These are phyloP conservation scores for Fusarium aywerte DNA, from an alignment of 2,329 filamentous ascomycete genomes.

Conservation along the genomic window DNA sequence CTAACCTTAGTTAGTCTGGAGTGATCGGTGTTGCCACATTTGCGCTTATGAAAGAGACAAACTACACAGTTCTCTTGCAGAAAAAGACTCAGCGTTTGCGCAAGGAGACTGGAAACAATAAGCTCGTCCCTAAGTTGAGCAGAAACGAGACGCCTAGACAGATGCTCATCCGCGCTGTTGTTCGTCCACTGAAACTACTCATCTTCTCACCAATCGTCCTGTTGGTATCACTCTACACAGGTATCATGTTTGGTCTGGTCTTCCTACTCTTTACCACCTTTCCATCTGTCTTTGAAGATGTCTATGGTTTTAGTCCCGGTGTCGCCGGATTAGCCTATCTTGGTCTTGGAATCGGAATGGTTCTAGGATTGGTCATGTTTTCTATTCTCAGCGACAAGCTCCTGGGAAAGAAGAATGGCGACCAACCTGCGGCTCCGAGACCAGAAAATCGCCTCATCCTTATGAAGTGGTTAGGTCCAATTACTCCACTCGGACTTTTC, in stretches of 20 bases:
- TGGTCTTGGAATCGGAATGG: conserved; percentile 57
- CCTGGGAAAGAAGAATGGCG: background rate
- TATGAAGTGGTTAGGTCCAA: conserved; percentile 64
- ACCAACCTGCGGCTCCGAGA: background rate
- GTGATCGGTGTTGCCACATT: background rate
- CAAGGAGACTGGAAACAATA: conserved; percentile 30
- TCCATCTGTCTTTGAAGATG: conserved; percentile 50
- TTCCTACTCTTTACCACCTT: conserved; percentile 54
- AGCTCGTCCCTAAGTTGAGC: conserved; percentile 20
- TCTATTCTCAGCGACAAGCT: conserved; percentile 33
- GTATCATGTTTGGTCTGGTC: conserved; percentile 51
- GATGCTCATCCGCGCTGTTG: conserved; percentile 49
- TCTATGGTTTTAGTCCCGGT: conserved; percentile 48
- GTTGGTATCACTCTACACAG: conserved; percentile 53
- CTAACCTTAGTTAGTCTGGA: too few relatives aligned
- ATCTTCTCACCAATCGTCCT: conserved; percentile 66
- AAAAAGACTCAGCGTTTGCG: conserved; percentile 10
- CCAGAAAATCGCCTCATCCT: conserved; percentile 64
- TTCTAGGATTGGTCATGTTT: conserved; percentile 41
- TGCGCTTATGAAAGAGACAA: conserved; percentile 48
- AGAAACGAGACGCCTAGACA: conserved; percentile 24
- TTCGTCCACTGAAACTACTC: conserved; percentile 59
- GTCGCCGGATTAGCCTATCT: conserved; percentile 58
- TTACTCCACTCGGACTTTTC: conserved; percentile 65
- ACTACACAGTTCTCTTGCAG: conserved; percentile 13